Conservation (phyloP, 352 stramenopile genomes). For the Phytopythium montanum region DNA sequence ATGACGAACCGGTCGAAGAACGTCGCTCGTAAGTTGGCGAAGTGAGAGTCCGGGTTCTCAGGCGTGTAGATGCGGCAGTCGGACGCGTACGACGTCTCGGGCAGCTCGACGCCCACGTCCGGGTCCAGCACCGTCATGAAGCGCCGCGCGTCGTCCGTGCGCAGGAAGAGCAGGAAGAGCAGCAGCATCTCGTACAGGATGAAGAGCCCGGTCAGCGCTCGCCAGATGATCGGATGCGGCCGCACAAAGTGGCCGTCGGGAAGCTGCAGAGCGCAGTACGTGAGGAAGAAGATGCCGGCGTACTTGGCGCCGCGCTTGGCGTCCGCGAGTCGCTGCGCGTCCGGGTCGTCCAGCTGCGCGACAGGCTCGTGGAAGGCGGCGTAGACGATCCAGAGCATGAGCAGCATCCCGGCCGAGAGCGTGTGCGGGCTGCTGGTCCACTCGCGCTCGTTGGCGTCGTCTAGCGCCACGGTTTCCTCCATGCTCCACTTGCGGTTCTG, state of each 20-base stretch:
- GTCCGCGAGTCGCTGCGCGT: constrained; percentile 36
- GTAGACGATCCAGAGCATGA: constrained; percentile 87
- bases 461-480: constrained; percentile 70
- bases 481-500: constrained; percentile 84
- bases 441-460: constrained; percentile 70
- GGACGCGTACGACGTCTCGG: constrained; percentile 75
- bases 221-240: constrained; percentile 90
- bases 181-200: constrained; percentile 92
- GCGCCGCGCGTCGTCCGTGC: constrained; percentile 67
- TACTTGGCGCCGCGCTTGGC: constrained; percentile 79
- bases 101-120: constrained; percentile 66
- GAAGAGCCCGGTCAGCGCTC: constrained; percentile 86
- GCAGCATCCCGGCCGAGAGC: constrained; percentile 68
- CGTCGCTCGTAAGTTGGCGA: constrained; percentile 76
- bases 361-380: constrained; percentile 66
- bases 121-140: constrained; percentile 87
- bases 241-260: constrained; percentile 85
- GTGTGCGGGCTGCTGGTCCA: constrained; percentile 86
- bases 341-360: constrained; percentile 29
- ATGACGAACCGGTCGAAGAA: constrained; percentile 88
- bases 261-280: constrained; percentile 84
- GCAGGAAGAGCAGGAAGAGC: constrained; percentile 83
- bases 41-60: constrained; percentile 74
- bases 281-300: constrained; percentile 79
- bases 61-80: constrained; percentile 87